Conservation (phyloP, 768 basidiomycete species). For the Leccinum uliginosum region DNA sequence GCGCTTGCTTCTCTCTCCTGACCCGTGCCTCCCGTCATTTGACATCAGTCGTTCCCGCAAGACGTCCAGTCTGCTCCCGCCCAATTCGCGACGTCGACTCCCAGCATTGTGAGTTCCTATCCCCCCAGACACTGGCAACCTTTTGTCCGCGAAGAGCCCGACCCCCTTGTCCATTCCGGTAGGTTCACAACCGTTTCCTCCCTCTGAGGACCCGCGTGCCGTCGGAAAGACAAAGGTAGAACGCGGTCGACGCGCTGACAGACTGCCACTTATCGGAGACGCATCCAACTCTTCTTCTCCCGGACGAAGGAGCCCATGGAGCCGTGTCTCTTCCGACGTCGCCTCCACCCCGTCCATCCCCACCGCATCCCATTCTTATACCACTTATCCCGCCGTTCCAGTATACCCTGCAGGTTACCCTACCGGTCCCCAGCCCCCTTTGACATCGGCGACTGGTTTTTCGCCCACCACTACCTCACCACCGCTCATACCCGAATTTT, state of each 20-base stretch:
- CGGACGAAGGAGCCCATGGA: conserved; percentile 31
- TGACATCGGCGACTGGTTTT: conserved; percentile 4
- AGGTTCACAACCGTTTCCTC: conserved; percentile 15
- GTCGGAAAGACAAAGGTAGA: conserved; percentile 22
- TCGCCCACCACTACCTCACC: conserved; percentile 5
- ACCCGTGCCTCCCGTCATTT: conserved; percentile 17
- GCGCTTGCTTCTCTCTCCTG: conserved; percentile 10
- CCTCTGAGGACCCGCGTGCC: conserved; percentile 17
- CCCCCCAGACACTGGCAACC: conserved; percentile 45
- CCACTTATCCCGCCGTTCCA: conserved; percentile 20
- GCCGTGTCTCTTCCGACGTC: conserved; percentile 15
- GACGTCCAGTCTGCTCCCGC: no score
- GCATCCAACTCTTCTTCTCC: conserved; percentile 26
- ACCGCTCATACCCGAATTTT: conserved; percentile 15
- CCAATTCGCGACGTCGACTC: conserved; percentile 31
- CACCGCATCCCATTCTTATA: conserved; percentile 15
- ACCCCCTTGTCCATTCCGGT: conserved; percentile 30
- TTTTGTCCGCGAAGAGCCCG: conserved; percentile 50
- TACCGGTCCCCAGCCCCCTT: conserved; percentile 7
- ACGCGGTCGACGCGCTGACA: conserved; percentile 23
- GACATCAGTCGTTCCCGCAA: conserved; percentile 29
- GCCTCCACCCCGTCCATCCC: conserved; percentile 24
- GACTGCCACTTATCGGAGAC: conserved; percentile 9
- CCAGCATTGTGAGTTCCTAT: conserved; percentile 56
- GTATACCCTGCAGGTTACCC: conserved; percentile 17